These are phyloP conservation scores for Pestalotiopsis sp. DNA, from an alignment of 2,329 filamentous ascomycete genomes.

Conservation along the genomic window DNA sequence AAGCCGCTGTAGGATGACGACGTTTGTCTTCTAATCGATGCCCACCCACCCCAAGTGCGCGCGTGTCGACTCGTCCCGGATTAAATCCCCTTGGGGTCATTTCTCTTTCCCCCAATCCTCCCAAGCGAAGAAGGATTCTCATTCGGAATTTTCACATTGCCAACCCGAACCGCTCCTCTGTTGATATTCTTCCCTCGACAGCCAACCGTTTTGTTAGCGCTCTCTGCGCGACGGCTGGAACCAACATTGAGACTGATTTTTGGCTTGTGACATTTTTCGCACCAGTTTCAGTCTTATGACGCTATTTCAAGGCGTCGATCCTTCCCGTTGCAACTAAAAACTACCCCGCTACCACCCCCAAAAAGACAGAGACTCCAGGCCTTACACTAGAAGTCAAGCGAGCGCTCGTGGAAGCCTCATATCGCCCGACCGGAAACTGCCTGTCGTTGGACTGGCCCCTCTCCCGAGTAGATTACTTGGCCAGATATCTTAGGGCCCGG, in stretches of 20 bases:
- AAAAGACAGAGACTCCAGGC: not conserved
- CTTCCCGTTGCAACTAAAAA: slow-evolving; percentile 1
- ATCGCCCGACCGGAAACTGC: not conserved
- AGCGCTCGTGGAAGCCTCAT: slow-evolving; percentile 2
- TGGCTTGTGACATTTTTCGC: not conserved
- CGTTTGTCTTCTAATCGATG: slow-evolving; percentile 20
- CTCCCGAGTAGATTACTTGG: not conserved
- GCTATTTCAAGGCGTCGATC: slow-evolving; percentile 11
- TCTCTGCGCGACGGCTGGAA: not conserved
- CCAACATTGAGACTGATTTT: not conserved
- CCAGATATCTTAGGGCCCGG: not conserved
- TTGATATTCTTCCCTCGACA: not conserved
- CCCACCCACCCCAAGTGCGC: slow-evolving; percentile 13
- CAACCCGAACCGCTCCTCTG: not conserved
- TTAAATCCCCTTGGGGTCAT: slow-evolving; percentile 20
- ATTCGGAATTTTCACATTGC: not conserved
- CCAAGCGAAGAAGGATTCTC: not conserved
- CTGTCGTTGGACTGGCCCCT: not conserved
- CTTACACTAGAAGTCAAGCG: not conserved
- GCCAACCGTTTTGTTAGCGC: not conserved
- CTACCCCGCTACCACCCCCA: slow-evolving; percentile 11
- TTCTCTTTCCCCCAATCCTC: slow-evolving; percentile 15
- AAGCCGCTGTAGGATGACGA: slow-evolving; percentile 32
- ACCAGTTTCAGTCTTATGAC: slow-evolving; percentile 9
- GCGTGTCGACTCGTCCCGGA: slow-evolving; percentile 12